A percentile compares a stretch with the other conserved stretches of the same genome.
Evolutionary conservation across 768 basidiomycete genomes (phyloP).

Genomic region (Naganishia kalamii): DNA sequence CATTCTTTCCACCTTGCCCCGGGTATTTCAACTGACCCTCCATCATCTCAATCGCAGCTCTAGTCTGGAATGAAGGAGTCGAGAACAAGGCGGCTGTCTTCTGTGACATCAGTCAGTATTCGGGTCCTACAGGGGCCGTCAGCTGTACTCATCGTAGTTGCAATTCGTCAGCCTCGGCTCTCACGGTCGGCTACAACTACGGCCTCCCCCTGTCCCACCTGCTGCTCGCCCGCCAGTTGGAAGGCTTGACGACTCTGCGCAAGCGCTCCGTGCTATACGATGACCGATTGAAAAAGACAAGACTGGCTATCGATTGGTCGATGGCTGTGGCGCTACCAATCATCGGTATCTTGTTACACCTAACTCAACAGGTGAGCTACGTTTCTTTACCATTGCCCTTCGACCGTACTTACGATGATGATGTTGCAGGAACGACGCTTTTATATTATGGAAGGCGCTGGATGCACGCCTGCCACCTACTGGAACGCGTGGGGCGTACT

Average conservation of each 20-base stretch:
- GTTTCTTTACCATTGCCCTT: not conserved
- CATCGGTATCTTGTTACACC: slow-evolving; percentile 37
- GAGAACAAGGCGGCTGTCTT: slow-evolving; percentile 34
- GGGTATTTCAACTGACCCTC: not conserved
- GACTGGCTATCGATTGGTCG: slow-evolving; percentile 32
- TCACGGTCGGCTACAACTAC: slow-evolving; percentile 43
- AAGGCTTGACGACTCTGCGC: slow-evolving; percentile 39
- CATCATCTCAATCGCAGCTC: slow-evolving; percentile 23
- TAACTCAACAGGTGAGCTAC: slow-evolving; percentile 29
- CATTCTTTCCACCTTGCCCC: not conserved
- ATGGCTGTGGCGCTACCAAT: slow-evolving; percentile 31
- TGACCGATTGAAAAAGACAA: slow-evolving; percentile 26
- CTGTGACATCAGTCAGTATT: slow-evolving; percentile 25
- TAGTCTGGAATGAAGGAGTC: slow-evolving; percentile 33
- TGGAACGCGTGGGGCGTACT: slow-evolving; percentile 44
- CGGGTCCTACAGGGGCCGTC: not conserved
- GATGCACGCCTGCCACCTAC: slow-evolving; percentile 36
- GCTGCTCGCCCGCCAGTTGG: slow-evolving; percentile 41
- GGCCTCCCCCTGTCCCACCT: slow-evolving; percentile 41
- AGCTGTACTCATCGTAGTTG: not conserved
- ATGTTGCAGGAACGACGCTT: slow-evolving; percentile 31
- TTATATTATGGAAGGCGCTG: slow-evolving; percentile 37
- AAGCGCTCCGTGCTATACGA: slow-evolving; percentile 38
- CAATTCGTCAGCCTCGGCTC: slow-evolving; percentile 3
- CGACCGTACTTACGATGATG: not conserved